Evolutionary conservation across 2,329 filamentous ascomycete genomes (phyloP).

Genomic region (Monosporascus cannonballus): DNA sequence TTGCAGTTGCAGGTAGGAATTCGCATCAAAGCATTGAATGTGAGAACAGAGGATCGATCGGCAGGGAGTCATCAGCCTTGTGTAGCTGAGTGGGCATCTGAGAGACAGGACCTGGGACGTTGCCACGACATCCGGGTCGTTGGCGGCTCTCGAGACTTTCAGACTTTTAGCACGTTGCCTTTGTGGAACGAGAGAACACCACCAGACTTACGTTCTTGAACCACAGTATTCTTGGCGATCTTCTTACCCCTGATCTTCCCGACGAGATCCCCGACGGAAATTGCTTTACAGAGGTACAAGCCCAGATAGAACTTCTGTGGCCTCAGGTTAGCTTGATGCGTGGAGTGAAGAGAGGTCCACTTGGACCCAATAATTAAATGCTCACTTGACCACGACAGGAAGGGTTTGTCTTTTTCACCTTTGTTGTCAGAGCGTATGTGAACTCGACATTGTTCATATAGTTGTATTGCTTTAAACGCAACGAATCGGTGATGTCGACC

Average conservation of each 20-base stretch:
- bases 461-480: constrained; percentile 60
- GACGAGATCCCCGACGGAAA: constrained; percentile 67
- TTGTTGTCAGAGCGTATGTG: constrained; percentile 86
- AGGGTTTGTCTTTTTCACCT: constrained; percentile 49
- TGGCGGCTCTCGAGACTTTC: constrained; percentile 70
- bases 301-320: constrained; percentile 65
- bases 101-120: constrained; percentile 85
- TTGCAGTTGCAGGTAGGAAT: constrained; percentile 86
- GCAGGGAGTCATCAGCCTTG: constrained; percentile 73
- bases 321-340: constrained; percentile 11
- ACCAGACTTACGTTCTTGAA: constrained; percentile 67
- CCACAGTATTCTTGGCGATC: constrained; percentile 74
- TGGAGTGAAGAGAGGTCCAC: constrained; percentile 7
- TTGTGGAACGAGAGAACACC: background rate
- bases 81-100: constrained; percentile 86
- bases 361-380: constrained; percentile 13
- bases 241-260: constrained; percentile 58
- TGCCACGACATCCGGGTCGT: constrained; percentile 83
- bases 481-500: constrained; percentile 76
- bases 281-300: constrained; percentile 68
- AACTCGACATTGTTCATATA: constrained; percentile 77
- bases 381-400: constrained; percentile 20
- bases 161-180: constrained; percentile 17
- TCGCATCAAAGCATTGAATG: constrained; percentile 91
- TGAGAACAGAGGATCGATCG: constrained; percentile 77